Conservation (phyloP, 768 basidiomycete species). For the Hypholoma fasciculare region DNA sequence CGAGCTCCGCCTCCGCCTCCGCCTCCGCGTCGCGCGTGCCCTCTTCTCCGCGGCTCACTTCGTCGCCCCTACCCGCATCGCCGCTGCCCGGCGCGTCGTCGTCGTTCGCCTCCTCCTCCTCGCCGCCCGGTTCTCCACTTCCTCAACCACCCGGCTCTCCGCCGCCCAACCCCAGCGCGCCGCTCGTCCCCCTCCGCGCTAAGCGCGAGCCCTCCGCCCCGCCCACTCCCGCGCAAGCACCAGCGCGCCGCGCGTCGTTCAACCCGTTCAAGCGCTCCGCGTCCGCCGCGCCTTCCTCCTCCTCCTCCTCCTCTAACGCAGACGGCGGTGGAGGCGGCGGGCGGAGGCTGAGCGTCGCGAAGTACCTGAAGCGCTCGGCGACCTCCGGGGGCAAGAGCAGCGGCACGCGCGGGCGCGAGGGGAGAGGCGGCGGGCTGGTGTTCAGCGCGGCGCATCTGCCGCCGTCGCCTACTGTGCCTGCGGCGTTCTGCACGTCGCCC, state of each 20-base stretch:
- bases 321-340: background rate
- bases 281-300: background rate
- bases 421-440: conserved; percentile 4
- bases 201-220: conserved; percentile 18
- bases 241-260: conserved; percentile 28
- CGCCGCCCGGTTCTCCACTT: background rate
- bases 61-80: background rate
- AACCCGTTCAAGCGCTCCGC: conserved; percentile 37
- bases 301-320: background rate
- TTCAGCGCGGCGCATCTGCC: conserved; percentile 37
- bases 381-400: conserved; percentile 29
- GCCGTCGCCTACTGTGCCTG: conserved; percentile 33
- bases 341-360: conserved; percentile 29
- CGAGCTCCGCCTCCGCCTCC: background rate
- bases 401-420: conserved; percentile 14
- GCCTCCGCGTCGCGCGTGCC: background rate
- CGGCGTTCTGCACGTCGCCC: conserved; percentile 1
- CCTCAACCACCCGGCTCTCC: too few species aligned
- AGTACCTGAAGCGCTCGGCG: conserved; percentile 46
- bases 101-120: background rate
- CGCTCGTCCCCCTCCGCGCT: conserved; percentile 8
- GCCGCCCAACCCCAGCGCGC: background rate
- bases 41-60: background rate
- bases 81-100: too few species aligned
- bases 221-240: background rate